Base-by-base conservation (phyloP, 2,329 filamentous ascomycete genomes). In the Tolypocladium pustulatum region DNA sequence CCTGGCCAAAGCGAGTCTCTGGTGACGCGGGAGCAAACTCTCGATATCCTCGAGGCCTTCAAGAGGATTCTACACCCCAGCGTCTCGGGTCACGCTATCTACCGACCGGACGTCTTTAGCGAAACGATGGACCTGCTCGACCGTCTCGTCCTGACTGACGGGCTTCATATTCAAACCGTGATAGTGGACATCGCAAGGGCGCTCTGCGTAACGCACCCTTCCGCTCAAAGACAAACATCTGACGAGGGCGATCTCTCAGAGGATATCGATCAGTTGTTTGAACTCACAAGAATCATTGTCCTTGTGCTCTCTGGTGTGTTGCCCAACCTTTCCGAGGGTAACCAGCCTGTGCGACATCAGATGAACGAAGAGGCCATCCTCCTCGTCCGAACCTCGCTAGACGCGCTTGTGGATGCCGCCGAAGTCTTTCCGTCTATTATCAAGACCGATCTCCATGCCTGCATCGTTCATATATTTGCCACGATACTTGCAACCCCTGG, bases 101-200 rank as follows among this genome's bases (percentile, higher is more conserved):
- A 97, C 68, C 88, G 95, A 66, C 91, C 96, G 59, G 90, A 92
- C 9, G 90, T 99, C 53, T 99, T 99, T 71, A 90, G 91, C 0
- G 94, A 99, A 75, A 96, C 92, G 0, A 96, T 97, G 86, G 94
- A 99, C 67, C 83, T 96, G 57, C 82, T 99, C 4, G 93, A 97
- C 72, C 86, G 94, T 8, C 83, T 99, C 41, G 91, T 95, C 4
- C 81, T 99, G 60, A 99, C 93, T 0, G 93, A 97, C 70, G 89
- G 89, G 0, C 80, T 94, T 32, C 87, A 91, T 61, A 90, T 97
- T 25, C 94, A 99, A 72, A 83, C 84, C 0, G 90, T 96, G 34
- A 96, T 99, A 68, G 91, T 99, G 10, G 89, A 96, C 66, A 97
- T 97, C 66, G 92, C 92, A 0, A 84, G 92, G 58, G 92, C 91